Conservation (phyloP, 306 rosid species). For the Arachis stenosperma region DNA sequence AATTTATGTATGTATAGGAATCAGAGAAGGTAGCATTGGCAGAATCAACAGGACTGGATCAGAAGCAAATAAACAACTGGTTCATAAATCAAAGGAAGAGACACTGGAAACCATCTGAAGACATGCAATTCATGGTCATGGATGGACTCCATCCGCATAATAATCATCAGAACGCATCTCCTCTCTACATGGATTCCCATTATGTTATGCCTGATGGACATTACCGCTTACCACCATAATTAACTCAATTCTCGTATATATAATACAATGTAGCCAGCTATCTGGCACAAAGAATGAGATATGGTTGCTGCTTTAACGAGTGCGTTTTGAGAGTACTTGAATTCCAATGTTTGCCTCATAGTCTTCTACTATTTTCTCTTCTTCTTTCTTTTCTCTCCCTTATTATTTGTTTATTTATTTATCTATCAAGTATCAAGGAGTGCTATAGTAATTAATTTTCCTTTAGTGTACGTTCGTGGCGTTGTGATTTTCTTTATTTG, state of each 20-base stretch:
- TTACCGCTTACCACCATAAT: constrained; percentile 80
- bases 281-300: neutral
- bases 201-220: constrained; percentile 70
- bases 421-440: neutral
- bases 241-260: neutral
- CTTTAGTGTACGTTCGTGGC: neutral
- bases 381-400: too few relatives aligned
- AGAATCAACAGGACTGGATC: constrained; percentile 94
- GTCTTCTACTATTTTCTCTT: neutral
- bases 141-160: constrained; percentile 72
- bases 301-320: neutral
- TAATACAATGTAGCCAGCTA: neutral
- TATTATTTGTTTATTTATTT: neutral
- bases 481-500: neutral
- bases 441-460: constrained; percentile 11
- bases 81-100: constrained; percentile 98
- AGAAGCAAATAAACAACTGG: constrained; percentile 96
- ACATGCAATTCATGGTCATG: constrained; percentile 98
- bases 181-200: constrained; percentile 83
- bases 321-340: constrained; percentile 5
- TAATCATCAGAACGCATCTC: constrained; percentile 55
- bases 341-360: neutral
- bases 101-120: constrained; percentile 99
- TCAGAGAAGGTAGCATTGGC: constrained; percentile 97
- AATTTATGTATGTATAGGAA: constrained; percentile 50